Conservation (phyloP, 169 alveolate species). For the Neospora caninum region DNA sequence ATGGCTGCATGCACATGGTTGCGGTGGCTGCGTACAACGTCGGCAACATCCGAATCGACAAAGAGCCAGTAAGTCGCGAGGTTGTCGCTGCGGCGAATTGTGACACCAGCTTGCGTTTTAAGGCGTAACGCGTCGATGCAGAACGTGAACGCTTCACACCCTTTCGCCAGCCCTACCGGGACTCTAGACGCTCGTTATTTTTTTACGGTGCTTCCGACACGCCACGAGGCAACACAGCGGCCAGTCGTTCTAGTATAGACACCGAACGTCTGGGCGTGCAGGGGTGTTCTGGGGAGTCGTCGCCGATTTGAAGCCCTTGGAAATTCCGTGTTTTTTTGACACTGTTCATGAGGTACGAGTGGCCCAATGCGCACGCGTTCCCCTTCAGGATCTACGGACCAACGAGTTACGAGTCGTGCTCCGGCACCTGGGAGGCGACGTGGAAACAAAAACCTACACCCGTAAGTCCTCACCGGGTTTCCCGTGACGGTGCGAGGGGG, state of each 20-base stretch:
- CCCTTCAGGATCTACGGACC: constrained; percentile 78
- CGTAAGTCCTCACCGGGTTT: constrained; percentile 29
- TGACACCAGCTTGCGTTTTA: not conserved
- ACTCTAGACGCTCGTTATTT: too few species aligned
- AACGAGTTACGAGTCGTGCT: constrained; percentile 72
- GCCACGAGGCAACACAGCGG: too few species aligned
- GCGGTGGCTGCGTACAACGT: constrained; percentile 92
- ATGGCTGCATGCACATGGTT: constrained; percentile 83
- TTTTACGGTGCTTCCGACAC: too few species aligned
- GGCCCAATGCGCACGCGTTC: not conserved
- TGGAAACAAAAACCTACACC: constrained; percentile 49
- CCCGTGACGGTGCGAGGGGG: not conserved
- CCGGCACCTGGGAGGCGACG: constrained; percentile 65
- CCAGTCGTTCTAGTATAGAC: too few species aligned
- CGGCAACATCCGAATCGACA: constrained; percentile 81
- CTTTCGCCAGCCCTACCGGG: too few species aligned
- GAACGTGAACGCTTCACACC: too few species aligned
- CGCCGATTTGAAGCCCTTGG: not conserved
- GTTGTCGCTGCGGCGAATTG: not conserved
- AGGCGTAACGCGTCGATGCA: too few species aligned
- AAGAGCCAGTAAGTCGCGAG: constrained; percentile 58
- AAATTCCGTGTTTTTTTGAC: not conserved
- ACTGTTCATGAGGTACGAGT: not conserved
- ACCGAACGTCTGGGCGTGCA: too few species aligned
- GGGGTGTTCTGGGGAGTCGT: too few species aligned